Evolutionary conservation across 768 basidiomycete species (phyloP), one percentile per base, ranked within the genome.

Genomic region (Leccinum aurantiacum): DNA sequence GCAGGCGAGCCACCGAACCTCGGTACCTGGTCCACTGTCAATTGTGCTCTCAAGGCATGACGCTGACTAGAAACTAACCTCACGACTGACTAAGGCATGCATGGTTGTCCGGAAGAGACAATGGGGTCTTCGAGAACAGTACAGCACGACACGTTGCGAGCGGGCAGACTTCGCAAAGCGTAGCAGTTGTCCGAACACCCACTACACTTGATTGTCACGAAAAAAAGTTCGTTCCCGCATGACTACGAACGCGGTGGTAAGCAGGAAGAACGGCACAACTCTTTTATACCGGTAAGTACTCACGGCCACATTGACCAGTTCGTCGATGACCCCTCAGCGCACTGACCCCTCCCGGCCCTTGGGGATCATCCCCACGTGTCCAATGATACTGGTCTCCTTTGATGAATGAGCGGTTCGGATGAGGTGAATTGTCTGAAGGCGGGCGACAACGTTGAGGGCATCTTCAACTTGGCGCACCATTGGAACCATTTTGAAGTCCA

Each of bases 151-250:
- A n/a, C n/a, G n/a, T 31, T 19, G 35, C 9, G 13, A 8, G 17
- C n/a, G 11, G 7, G 17, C 25, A 37, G 37, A 64, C 62, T 48
- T 54, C 57, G 63, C 5, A 53, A 17, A 25, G 8, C 15, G 53
- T 44, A 46, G 59, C 29, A 7, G 8, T 17, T 19, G 24, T 47
- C 6, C 37, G 33, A 29, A 19, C 13, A 35, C 50, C 19, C 17
- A 11, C 11, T 15, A 25, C 17, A 14, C 35, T 37, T 51, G 46
- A 62, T 29, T 35, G 7, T 47, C 46, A n/a, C 10, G 35, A 17
- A 46, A 38, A 38, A 29, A 38, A 51, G 24, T 37, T 48, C 15
- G 31, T 10, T 63, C 22, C 24, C 49, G 38, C 24, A 22, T 54
- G 19, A n/a, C 47, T 57, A 53, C 6, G 10, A 37, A 49, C 6